Evolutionary conservation across 1,139 yeast species (phyloP), one percentile per base, ranked within the genome.

Genomic region (Saccharomyces hybrid): DNA sequence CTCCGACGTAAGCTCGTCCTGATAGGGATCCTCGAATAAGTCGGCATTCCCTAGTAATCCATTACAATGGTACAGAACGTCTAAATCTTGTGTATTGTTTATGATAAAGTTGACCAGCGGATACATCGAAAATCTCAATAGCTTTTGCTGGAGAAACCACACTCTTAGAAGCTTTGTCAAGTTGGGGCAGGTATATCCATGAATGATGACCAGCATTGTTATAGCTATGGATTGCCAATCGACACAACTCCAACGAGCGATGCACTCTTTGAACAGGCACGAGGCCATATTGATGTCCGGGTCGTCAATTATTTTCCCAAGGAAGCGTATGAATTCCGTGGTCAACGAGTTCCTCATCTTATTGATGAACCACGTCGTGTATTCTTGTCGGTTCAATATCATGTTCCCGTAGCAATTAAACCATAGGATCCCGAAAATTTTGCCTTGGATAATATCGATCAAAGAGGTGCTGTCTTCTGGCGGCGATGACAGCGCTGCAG

Each of bases 41-140:
- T 51, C 49, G 25, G 52, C 48, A 25, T 52, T 50, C 26, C 54
- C 50, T 26, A 64, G 51, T 41, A 64, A 48, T 16, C 55, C 55
- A 51, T 60, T 60, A 49, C 64, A 63, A 49, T 60, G 64, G 26
- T 58, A 50, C 4, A 63, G 51, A 8, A 60, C 52, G 11, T 54
- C 52, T 6, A 54, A 27, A 25, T 56, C 54, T 6, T 57, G 49
- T 14, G 61, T 50, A 23, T 57, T 51, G 25, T 55, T 41, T 4
- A 57, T 54, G 29, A 59, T 52, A 32, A 56, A 58, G 50, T 61
- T 57, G 2, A 63, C 52, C 34, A 63, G 26, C 8, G 66, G 66
- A 42, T 57, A 60, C 58, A 64, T 59, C 3, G 57, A 55, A 44
- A 53, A 58, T 14, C 53, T 51, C 6, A 60, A 25, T 8, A 42